Base-by-base conservation (phyloP, 192 early-diverging fungal genomes). In the Rhizophagus sp. region DNA sequence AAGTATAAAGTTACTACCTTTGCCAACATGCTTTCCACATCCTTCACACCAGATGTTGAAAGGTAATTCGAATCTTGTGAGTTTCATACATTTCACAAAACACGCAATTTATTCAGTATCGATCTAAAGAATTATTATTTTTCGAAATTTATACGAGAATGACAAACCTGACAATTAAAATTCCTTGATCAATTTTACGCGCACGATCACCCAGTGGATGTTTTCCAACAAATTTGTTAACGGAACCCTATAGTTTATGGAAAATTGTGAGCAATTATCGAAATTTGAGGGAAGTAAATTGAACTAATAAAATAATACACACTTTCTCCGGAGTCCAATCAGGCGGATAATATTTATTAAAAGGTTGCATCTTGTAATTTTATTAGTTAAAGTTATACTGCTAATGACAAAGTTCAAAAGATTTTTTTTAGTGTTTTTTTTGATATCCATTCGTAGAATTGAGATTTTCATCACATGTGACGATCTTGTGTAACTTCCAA, bases 311-410 rank as follows among this genome's bases (percentile, higher is more conserved):
- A 47, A 47, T 39, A 27, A 61, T 49, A 64, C 34, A 25, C 79
- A 90, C 93, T 87, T 95, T 95, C n/a, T 91, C 92, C 2, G 95
- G 96, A 66, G 93, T 94, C 95, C 95, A 98, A 67, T 96, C 96
- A 2, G 95, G 93, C 24, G 95, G 95, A 76, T 93, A 94, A 69
- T 95, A 95, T 81, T 95, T 95, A 85, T 95, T 95, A 72, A 89
- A 88, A 33, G 80, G 88, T 83, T 86, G 89, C 89, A 86, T 91
- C 19, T 57, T 57, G 4, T 57, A 57, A 41, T 7, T 41, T 0
- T 41, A 8, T 8, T 41, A 41, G 7, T 41, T 41, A 41, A 41
- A 6, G 39, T 5, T 41, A 41, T 41, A 41, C 39, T 6, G 5
- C 39, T 41, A 41, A 41, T 41, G 39, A 41, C 39, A 8, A 41